Base-by-base conservation (phyloP, 768 basidiomycete genomes). In the Mycena capillaripes region DNA sequence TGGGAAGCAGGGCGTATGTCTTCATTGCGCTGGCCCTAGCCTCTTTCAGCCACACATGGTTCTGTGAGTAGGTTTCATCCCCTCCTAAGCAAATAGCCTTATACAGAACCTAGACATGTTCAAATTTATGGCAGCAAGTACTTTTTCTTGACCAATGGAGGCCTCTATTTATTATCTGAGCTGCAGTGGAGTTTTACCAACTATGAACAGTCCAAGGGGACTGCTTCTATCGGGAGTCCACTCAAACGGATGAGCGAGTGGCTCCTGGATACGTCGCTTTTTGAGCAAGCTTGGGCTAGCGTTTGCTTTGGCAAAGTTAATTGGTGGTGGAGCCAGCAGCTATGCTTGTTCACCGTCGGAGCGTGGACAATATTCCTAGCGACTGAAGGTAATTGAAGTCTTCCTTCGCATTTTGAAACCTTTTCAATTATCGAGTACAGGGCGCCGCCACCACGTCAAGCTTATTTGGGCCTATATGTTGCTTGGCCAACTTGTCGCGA, bases 281-380 rank as follows among this genome's bases (percentile, higher is more conserved):
- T 93, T 73, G 88, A 91, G 76, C 86, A 92, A 79, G 91, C 91
- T 11, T 86, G 86, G 86, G 78, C 79, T 16, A 72, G 79, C 40
- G 85, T 85, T 9, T 89, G 86, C 76, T 82, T 78, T 25, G 84
- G 85, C 34, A 80, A 83, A 0, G 69, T 85, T 52, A 89, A 87
- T 57, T 93, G 91, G 91, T 93, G 91, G 92, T 92, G 91, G 90
- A 89, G 88, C 72, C 88, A 91, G 78, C 89, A 91, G 76, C 79
- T 92, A 17, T 91, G 90, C 76, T 75, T 89, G 25, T 91, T 86
- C 81, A 91, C 91, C 5, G 87, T 85, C 8, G 89, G 90, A 1
- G 81, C 85, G 19, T 89, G 89, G 87, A 89, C 89, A 0, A 78
- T 88, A 1, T 86, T 91, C 69, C 75, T 92, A 1, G 80, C 81